Conservation (phyloP, 495 filamentous ascomycete species). For the Penicillium alfredii region DNA sequence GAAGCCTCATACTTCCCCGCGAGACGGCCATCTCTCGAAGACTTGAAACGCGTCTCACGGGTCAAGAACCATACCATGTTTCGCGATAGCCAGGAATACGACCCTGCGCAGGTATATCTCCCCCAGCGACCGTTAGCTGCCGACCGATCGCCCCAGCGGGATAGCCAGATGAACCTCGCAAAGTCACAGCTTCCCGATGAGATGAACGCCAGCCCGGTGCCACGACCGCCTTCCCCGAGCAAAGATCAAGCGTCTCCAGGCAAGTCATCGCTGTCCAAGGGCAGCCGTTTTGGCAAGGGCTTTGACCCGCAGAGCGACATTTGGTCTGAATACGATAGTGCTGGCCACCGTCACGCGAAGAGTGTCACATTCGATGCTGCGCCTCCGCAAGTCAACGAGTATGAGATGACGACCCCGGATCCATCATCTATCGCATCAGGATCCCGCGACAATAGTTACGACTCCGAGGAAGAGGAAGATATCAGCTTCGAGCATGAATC, state of each 20-base stretch:
- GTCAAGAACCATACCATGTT: slow-evolving; percentile 98
- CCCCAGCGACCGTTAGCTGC: slow-evolving; percentile 73
- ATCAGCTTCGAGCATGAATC: slow-evolving; percentile 66
- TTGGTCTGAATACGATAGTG: slow-evolving; percentile 58
- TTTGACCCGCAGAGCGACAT: slow-evolving; percentile 66
- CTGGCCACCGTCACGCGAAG: slow-evolving; percentile 75
- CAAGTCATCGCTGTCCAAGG: slow-evolving; percentile 76
- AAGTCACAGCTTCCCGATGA: slow-evolving; percentile 33
- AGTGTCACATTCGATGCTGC: slow-evolving; percentile 95
- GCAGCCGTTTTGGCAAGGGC: slow-evolving; percentile 59
- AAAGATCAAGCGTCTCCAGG: slow-evolving; percentile 71
- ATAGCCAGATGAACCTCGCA: slow-evolving; percentile 56
- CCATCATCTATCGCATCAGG: slow-evolving; percentile 81
- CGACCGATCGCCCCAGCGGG: slow-evolving; percentile 49
- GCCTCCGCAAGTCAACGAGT: slow-evolving; percentile 90
- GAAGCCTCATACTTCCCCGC: slow-evolving; percentile 58
- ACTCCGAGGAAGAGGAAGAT: slow-evolving; percentile 71
- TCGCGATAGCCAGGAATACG: slow-evolving; percentile 83
- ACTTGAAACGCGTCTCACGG: slow-evolving; percentile 83
- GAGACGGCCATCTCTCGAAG: slow-evolving; percentile 84
- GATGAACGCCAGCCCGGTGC: slow-evolving; percentile 24
- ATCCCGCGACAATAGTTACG: slow-evolving; percentile 86
- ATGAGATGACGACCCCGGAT: slow-evolving; percentile 95
- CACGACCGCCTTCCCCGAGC: slow-evolving; percentile 55
- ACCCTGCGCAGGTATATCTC: slow-evolving; percentile 67